These are phyloP conservation scores for Pseudogymnoascus sp. DNA, from an alignment of 2,329 filamentous ascomycete genomes.

Conservation along the genomic window DNA sequence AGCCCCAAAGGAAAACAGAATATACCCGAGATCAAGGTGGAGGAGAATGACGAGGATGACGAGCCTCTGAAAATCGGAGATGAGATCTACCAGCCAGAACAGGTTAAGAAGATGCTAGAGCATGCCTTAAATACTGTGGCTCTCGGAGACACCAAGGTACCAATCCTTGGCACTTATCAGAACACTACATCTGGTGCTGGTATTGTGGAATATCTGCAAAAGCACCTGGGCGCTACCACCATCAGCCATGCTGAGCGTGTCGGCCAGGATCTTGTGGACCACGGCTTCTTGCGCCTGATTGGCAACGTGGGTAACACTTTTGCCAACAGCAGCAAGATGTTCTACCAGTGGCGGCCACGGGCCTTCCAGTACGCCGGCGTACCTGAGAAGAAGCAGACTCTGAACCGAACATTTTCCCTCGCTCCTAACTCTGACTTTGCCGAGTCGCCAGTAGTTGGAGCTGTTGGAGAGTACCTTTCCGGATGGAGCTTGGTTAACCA, in stretches of 20 bases:
- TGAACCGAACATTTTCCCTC: conserved; percentile 69
- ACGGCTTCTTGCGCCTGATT: conserved; percentile 82
- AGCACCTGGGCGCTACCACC: conserved; percentile 74
- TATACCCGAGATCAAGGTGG: conserved; percentile 84
- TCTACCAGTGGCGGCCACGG: conserved; percentile 94
- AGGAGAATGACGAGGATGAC: conserved; percentile 64
- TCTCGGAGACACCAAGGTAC: conserved; percentile 86
- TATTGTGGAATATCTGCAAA: conserved; percentile 92
- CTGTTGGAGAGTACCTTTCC: conserved; percentile 81
- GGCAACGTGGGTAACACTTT: conserved; percentile 94
- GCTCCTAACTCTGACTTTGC: conserved; percentile 49
- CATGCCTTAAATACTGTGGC: conserved; percentile 85
- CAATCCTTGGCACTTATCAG: conserved; percentile 88
- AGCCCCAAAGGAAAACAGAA: conserved; percentile 54
- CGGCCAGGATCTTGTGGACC: conserved; percentile 81
- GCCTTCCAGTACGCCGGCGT: conserved; percentile 82
- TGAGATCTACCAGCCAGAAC: conserved; percentile 73
- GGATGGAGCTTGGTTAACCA: conserved; percentile 90
- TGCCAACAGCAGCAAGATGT: conserved; percentile 94
- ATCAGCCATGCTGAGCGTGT: conserved; percentile 90
- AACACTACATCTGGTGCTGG: conserved; percentile 89
- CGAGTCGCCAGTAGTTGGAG: conserved; percentile 64
- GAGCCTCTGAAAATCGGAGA: conserved; percentile 88
- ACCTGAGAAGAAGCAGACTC: conserved; percentile 74
- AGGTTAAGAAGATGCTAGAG: conserved; percentile 81